Conservation (phyloP, 768 basidiomycete species). For the Lactifluus piperatus region DNA sequence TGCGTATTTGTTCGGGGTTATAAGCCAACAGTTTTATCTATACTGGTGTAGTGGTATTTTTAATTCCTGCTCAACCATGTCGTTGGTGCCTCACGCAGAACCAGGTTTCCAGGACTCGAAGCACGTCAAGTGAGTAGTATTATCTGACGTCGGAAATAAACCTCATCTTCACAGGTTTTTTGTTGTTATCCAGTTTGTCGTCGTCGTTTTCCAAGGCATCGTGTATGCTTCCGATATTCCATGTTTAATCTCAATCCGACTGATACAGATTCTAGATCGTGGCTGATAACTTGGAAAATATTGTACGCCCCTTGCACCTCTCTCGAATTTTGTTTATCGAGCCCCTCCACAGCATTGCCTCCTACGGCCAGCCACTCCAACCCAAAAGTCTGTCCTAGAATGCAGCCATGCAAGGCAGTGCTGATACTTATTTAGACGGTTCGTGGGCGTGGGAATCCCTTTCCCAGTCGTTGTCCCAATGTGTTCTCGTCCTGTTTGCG, state of each 20-base stretch:
- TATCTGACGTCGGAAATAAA: not conserved
- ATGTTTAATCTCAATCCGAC: not conserved
- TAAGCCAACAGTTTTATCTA: not conserved
- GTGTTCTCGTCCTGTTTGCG: not conserved
- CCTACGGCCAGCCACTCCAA: not conserved
- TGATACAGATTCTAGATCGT: not conserved
- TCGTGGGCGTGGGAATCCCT: not conserved
- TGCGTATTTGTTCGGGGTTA: not conserved
- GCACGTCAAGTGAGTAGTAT: not conserved
- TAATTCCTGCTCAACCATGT: not conserved
- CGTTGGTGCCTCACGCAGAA: not conserved
- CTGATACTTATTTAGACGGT: not conserved
- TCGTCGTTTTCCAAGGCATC: not conserved
- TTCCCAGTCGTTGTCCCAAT: not conserved
- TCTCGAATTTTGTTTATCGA: not conserved
- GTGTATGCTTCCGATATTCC: not conserved
- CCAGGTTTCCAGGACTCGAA: not conserved
- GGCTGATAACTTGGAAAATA: not conserved
- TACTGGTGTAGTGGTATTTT: not conserved
- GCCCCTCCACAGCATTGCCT: not conserved
- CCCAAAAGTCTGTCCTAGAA: not conserved
- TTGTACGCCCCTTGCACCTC: not conserved
- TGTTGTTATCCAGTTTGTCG: not conserved
- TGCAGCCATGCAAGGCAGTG: not conserved
- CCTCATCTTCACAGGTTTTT: not conserved